These are phyloP conservation scores for Claviceps citrina DNA, from an alignment of 2,329 filamentous ascomycete genomes.

Conservation along the genomic window DNA sequence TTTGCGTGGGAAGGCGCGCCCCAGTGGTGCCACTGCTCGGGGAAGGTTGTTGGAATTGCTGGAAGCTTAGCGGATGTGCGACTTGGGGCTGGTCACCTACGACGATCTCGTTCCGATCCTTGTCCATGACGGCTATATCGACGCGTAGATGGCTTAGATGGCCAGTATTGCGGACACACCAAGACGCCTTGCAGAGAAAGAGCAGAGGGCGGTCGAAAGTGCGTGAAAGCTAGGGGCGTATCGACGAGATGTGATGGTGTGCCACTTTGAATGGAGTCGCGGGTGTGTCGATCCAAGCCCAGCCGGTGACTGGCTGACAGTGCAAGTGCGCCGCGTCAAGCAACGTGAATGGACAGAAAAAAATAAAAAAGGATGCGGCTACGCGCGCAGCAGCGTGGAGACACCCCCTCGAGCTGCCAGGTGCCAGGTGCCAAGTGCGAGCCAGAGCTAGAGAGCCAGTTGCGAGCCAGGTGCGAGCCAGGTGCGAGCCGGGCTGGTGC, in stretches of 20 bases:
- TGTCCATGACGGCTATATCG: slow-evolving; percentile 17
- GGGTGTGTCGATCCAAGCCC: neutral
- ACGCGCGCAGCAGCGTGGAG: slow-evolving; percentile 7
- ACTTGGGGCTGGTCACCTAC: slow-evolving; percentile 24
- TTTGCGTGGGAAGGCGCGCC: slow-evolving; percentile 11
- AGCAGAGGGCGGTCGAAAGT: neutral
- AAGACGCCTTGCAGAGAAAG: neutral
- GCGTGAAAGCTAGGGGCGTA: slow-evolving; percentile 3
- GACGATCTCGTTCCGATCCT: slow-evolving; percentile 31
- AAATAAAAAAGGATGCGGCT: slow-evolving; percentile 6
- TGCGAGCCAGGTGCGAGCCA: neutral
- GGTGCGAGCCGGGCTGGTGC: slow-evolving; percentile 11
- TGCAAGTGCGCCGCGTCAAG: slow-evolving; percentile 6
- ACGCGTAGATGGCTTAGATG: slow-evolving; percentile 12
- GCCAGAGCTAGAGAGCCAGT: too few species aligned
- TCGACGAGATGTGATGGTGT: slow-evolving; percentile 3
- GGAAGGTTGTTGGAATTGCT: slow-evolving; percentile 12
- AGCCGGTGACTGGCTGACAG: slow-evolving; percentile 2
- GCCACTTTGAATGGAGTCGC: slow-evolving; percentile 2
- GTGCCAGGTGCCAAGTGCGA: slow-evolving; percentile 1
- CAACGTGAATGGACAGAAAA: slow-evolving; percentile 12
- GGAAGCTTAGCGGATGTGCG: slow-evolving; percentile 14
- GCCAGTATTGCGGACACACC: neutral
- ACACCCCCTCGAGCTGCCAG: slow-evolving; percentile 6
- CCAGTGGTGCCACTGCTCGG: slow-evolving; percentile 14